Evolutionary conservation across 805 yeast species (phyloP).

Genomic region (Starmerella bombi): DNA sequence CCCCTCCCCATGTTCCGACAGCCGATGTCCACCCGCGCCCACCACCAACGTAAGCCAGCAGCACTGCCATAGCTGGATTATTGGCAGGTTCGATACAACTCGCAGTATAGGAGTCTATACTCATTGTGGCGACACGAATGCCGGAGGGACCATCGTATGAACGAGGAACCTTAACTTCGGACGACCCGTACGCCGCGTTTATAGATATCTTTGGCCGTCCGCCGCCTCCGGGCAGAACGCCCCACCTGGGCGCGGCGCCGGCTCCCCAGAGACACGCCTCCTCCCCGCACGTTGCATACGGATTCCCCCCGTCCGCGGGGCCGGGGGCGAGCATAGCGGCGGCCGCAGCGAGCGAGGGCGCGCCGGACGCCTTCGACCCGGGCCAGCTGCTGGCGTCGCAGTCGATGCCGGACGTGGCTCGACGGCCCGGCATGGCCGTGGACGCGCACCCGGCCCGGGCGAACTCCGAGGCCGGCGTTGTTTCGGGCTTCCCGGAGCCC

Average conservation of each 20-base stretch:
- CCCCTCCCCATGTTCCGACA: too few species aligned
- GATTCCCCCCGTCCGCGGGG: constrained; percentile 6
- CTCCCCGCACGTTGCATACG: neutral
- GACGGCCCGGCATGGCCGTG: constrained; percentile 3
- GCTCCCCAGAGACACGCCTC: neutral
- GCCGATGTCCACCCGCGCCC: too few species aligned
- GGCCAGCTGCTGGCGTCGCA: neutral
- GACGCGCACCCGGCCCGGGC: neutral
- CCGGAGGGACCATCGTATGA: constrained; percentile 9
- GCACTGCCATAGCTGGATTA: neutral
- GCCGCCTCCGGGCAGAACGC: constrained; percentile 26
- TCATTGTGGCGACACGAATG: neutral
- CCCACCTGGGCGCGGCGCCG: neutral
- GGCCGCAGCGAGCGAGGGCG: too few species aligned
- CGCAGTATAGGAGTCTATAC: neutral
- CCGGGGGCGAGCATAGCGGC: too few species aligned
- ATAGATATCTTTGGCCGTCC: constrained; percentile 27
- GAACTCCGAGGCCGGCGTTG: neutral
- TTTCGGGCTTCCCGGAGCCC: neutral
- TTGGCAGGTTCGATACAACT: too few species aligned
- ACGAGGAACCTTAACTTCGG: constrained; percentile 1
- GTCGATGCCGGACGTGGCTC: constrained; percentile 9
- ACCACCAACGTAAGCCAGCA: neutral
- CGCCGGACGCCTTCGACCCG: too few species aligned
- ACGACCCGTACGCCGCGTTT: constrained; percentile 23